These are phyloP conservation scores for Physcia stellaris DNA, from an alignment of 495 filamentous ascomycete species.

Conservation along the genomic window DNA sequence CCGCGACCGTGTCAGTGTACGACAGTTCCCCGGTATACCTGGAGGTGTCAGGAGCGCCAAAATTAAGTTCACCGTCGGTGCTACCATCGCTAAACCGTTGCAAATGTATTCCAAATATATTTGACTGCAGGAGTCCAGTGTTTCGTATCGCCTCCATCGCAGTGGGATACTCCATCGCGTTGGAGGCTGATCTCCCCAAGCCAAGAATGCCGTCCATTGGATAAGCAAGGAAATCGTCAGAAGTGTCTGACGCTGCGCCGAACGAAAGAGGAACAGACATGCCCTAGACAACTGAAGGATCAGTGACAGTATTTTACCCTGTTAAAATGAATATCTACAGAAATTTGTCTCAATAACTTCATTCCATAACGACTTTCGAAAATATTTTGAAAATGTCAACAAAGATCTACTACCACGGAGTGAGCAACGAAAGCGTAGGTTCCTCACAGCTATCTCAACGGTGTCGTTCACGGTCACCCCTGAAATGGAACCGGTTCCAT, in stretches of 20 bases:
- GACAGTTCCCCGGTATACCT: constrained; percentile 52
- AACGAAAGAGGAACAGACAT: constrained; percentile 34
- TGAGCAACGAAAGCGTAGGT: constrained; percentile 38
- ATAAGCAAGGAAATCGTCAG: constrained; percentile 55
- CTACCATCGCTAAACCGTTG: constrained; percentile 44
- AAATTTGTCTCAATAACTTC: too few relatives aligned
- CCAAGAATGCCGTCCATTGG: constrained; percentile 83
- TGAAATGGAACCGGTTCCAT: constrained; percentile 57
- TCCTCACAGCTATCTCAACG: constrained; percentile 50
- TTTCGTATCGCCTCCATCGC: constrained; percentile 49
- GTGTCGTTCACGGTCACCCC: constrained; percentile 51
- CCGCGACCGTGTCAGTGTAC: constrained; percentile 37
- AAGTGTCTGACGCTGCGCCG: constrained; percentile 52
- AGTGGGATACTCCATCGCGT: constrained; percentile 34
- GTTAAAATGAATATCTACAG: too few relatives aligned
- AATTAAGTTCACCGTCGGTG: constrained; percentile 64
- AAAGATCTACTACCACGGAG: too few relatives aligned
- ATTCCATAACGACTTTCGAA: too few relatives aligned
- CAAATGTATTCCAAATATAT: constrained; percentile 56
- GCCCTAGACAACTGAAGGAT: too few relatives aligned
- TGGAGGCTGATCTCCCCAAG: constrained; percentile 39
- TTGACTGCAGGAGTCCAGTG: constrained; percentile 42
- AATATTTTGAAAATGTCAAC: too few relatives aligned
- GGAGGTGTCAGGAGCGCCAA: constrained; percentile 52
- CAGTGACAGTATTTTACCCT: too few relatives aligned